Base-by-base conservation (phyloP, 1,284 basidiomycete genomes). In the Malassezia obtusa region DNA sequence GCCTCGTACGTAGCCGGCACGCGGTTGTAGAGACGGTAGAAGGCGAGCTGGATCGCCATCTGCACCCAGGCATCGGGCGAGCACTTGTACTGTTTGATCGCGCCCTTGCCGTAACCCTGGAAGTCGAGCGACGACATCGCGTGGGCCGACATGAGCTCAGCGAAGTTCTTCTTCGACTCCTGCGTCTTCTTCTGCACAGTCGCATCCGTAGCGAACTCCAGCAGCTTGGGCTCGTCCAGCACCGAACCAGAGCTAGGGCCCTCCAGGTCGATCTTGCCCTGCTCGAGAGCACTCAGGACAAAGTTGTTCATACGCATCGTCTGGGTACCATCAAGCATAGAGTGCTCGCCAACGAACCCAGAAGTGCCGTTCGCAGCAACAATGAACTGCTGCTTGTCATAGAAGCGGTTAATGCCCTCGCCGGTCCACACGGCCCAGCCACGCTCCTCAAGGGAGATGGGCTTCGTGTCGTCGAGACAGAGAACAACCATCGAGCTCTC, bases 221-320 rank as follows among this genome's bases (percentile, higher is more conserved):
- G 78, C 71, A 88, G 85, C 31, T 77, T 77, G 3, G 87, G 84
- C 10, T 75, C 64, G 1, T 58, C 63, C n/a, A 81, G 79, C 12
- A 87, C 78, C 22, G 77, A 70, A 33, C 76, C 66, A 25, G 77
- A 77, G 1, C 79, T 78, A n/a, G 52, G 49, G 45, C 77, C 75
- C 8, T 61, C 41, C 28, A 80, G 75, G 60, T 90, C 84, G 59
- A 87, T 80, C 75, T 87, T 90, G 65, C 82, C 81, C n/a, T 81
- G 78, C 6, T 83, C 83, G 40, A 96, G 78, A 0, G 85, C 81
- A 14, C 83, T 87, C 38, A 96, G 77, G 50, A 89, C 78, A 75
- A 91, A 99, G 75, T 99, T 92, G 78, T 94, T 96, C 79, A 96
- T 77, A 50, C 92, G 84, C 30, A 95, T 78, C 0, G 92, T 96